phyloP scores from a whole-genome alignment of 2,329 filamentous ascomycete genomes.

The Torrubiella hemipterigena region DNA sequence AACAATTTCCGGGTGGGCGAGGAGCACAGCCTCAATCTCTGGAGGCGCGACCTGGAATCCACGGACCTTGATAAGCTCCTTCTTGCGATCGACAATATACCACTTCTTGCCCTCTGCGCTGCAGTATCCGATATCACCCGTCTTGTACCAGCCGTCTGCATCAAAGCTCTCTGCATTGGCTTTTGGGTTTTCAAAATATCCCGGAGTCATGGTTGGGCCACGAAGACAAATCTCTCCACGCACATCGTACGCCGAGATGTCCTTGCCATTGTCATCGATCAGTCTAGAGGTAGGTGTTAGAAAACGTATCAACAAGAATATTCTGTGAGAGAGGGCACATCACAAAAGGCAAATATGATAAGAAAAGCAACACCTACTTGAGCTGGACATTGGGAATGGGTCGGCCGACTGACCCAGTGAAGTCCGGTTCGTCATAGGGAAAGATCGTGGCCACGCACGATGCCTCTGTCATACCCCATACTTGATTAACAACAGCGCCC shows the following conservation, averaged over 20 bases:
- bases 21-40: conserved; percentile 27
- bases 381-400: conserved; percentile 34
- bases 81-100: conserved; percentile 58
- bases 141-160: conserved; percentile 39
- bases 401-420: conserved; percentile 33
- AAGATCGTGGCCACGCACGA: conserved; percentile 25
- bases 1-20: conserved; percentile 31
- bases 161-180: conserved; percentile 35
- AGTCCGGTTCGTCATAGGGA: conserved; percentile 17
- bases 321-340: conserved; percentile 8
- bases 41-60: conserved; percentile 48
- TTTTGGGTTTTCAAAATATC: conserved; percentile 40
- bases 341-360: not conserved
- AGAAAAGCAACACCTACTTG: not conserved
- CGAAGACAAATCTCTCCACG: conserved; percentile 36
- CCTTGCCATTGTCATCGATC: conserved; percentile 34
- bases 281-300: too few relatives aligned
- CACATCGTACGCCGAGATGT: conserved; percentile 31
- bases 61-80: conserved; percentile 54
- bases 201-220: conserved; percentile 40
- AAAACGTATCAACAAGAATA: too few relatives aligned
- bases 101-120: not conserved
- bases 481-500: conserved; percentile 30
- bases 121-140: conserved; percentile 33
- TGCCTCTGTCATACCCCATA: conserved; percentile 46